These are phyloP conservation scores for Monilinia polystroma DNA, from an alignment of 2,329 filamentous ascomycete species.

Conservation along the genomic window DNA sequence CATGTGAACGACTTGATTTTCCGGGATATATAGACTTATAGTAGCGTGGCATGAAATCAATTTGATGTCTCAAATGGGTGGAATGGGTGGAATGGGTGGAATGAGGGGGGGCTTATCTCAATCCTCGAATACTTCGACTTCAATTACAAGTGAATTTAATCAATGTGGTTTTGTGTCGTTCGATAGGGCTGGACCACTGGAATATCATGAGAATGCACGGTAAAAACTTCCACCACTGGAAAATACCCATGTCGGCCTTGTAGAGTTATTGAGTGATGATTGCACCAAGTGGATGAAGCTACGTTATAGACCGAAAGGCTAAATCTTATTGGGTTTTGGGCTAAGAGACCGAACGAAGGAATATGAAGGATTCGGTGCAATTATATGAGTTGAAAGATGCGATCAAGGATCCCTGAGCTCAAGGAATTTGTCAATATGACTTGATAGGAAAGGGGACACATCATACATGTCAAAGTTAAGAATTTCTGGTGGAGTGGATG, in stretches of 20 bases:
- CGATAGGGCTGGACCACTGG: neutral
- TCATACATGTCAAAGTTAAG: conserved; percentile 6
- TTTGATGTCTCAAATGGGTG: neutral
- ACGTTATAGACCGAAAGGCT: neutral
- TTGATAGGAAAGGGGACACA: neutral
- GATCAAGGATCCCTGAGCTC: neutral
- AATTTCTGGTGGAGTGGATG: conserved; percentile 3
- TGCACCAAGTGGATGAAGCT: neutral
- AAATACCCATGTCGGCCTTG: neutral
- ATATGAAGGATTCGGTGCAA: neutral
- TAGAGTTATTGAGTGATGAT: neutral
- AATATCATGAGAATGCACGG: neutral
- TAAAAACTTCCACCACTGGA: conserved; percentile 3
- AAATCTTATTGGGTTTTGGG: neutral
- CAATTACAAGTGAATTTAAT: neutral
- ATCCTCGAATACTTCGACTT: neutral
- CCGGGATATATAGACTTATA: neutral
- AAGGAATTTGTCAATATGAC: conserved; percentile 3
- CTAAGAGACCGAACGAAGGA: neutral
- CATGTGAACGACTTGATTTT: neutral
- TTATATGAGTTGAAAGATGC: neutral
- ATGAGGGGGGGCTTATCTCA: too few species aligned
- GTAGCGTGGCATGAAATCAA: neutral
- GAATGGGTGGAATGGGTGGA: neutral
- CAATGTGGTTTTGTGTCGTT: neutral